Evolutionary conservation across 1,284 basidiomycete species (phyloP), one percentile per base, ranked within the genome.

Genomic region (Caloboletus inedulis): DNA sequence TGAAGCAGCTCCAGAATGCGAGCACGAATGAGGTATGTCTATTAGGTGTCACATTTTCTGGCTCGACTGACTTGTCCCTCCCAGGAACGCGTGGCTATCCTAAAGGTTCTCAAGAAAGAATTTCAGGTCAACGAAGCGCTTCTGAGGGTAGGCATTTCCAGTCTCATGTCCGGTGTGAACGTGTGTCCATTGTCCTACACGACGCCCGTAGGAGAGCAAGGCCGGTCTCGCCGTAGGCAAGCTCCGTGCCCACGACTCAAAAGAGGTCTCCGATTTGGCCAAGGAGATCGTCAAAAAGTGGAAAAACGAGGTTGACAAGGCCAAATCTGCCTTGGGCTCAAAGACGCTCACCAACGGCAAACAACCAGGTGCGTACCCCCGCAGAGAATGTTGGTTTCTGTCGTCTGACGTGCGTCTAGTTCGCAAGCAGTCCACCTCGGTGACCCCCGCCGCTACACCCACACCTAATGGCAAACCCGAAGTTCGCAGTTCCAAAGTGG

Each of bases 221-320:
- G 91, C 91, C 4, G 95, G 95, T 54, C 77, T 97, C 12, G 91
- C 93, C 0, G 91, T 98, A 3, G 94, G 94, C 46, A 98, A 97
- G 74, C 77, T 98, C 25, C 83, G 95, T 42, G 79, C 80, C 29
- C 84, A 94, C 67, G 71, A 81, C 0, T 77, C 84, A 18, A 87
- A 89, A 62, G 79, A 82, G 19, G 83, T 98, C 3, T 71, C 91
- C 3, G 86, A 91, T 52, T 75, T 93, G 4, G 92, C 96, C 13
- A 98, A 98, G 70, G 93, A 94, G 61, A 79, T 98, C 33, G 95
- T 98, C 43, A 91, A 87, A 72, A 87, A 88, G 68, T 95, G 93
- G 93, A 94, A 94, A 73, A 81, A 77, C 42, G 86, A 84, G 51
- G 91, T 94, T 29, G 91, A 93, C 61, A 83, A 82, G 62, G 87